Conservation (phyloP, 129 eudicot genomes). For the Artemisia argyi region DNA sequence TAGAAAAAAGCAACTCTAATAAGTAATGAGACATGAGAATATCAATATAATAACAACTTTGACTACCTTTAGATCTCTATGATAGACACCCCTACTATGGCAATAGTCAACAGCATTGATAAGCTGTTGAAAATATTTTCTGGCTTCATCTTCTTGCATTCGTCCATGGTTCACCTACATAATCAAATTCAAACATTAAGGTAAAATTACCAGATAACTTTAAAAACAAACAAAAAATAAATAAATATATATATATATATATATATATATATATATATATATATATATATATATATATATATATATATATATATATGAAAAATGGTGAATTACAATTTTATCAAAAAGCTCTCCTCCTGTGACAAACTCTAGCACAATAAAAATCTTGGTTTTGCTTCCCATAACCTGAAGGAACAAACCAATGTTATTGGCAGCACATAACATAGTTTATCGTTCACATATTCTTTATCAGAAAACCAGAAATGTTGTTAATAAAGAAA, state of each 20-base stretch:
- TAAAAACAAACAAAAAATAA: not conserved
- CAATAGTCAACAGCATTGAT: constrained; percentile 96
- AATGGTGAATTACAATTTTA: constrained; percentile 74
- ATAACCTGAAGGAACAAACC: constrained; percentile 62
- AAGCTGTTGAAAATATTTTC: constrained; percentile 95
- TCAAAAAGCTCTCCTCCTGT: constrained; percentile 99
- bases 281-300: too few species aligned
- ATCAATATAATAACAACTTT: constrained; percentile 5
- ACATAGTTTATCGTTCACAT: constrained; percentile 2
- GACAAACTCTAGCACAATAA: constrained; percentile 80
- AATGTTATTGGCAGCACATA: constrained; percentile 8
- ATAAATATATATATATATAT: too few species aligned
- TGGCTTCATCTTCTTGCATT: constrained; percentile 92
- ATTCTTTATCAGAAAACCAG: not conserved
- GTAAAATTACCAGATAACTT: not conserved
- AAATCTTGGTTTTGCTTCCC: constrained; percentile 97
- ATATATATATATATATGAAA: too few species aligned
- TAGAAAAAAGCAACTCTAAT: constrained; percentile 13
- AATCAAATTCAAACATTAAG: constrained; percentile 20
- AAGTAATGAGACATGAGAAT: not conserved
- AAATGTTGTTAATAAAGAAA: not conserved
- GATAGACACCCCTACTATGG: constrained; percentile 97
- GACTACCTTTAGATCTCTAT: constrained; percentile 89
- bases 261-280: too few species aligned
- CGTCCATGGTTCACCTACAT: constrained; percentile 83